These are phyloP conservation scores for Curvularia sp. DNA, from an alignment of 2,329 filamentous ascomycete genomes.

Conservation along the genomic window DNA sequence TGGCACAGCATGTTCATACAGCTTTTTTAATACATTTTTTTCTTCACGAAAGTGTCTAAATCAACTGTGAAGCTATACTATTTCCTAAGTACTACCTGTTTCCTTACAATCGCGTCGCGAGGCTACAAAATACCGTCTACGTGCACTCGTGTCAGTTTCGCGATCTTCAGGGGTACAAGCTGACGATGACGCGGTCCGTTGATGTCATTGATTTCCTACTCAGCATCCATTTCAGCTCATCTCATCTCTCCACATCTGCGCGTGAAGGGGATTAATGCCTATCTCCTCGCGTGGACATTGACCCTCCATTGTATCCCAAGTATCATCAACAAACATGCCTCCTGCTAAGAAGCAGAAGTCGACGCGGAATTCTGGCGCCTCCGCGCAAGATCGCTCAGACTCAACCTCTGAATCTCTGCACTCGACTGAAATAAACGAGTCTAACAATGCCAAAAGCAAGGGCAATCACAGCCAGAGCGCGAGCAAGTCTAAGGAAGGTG, in stretches of 20 bases:
- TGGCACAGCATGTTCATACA: neutral
- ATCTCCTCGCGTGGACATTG: neutral
- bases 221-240: neutral
- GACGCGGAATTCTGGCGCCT: slow-evolving; percentile 8
- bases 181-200: slow-evolving; percentile 17
- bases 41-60: neutral
- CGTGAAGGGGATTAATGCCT: neutral
- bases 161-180: slow-evolving; percentile 7
- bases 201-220: slow-evolving; percentile 15
- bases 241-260: neutral
- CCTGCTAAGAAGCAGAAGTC: slow-evolving; percentile 22
- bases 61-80: neutral
- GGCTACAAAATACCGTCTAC: neutral
- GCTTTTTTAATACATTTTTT: neutral
- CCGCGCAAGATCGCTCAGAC: slow-evolving; percentile 9
- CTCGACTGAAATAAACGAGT: slow-evolving; percentile 5
- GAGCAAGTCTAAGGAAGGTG: neutral
- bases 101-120: slow-evolving; percentile 11
- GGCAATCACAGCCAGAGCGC: neutral
- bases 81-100: neutral
- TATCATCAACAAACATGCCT: slow-evolving; percentile 15
- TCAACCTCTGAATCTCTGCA: slow-evolving; percentile 12
- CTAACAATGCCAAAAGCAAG: neutral
- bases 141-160: slow-evolving; percentile 18
- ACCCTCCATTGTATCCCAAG: neutral